A percentile compares a stretch with the other conserved stretches of the same genome.
phyloP scores from a whole-genome alignment of 306 rosid species.

The Inga laurina region DNA sequence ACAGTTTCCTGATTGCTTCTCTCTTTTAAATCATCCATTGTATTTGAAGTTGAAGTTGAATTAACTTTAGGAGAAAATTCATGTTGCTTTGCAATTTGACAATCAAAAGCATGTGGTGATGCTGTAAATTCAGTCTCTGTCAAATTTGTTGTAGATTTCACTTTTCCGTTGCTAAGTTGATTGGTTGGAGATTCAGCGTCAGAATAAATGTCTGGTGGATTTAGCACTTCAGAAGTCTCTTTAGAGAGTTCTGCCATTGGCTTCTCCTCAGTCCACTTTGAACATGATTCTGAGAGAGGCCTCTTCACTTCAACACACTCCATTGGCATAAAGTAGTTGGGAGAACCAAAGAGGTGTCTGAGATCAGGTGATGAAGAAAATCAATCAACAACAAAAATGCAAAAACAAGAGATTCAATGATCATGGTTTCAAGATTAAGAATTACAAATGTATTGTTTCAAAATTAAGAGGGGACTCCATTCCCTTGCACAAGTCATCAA shows the following conservation, averaged over 20 bases:
- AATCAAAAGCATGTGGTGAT: slow-evolving; percentile 36
- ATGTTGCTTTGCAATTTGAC: slow-evolving; percentile 37
- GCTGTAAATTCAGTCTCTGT: slow-evolving; percentile 15
- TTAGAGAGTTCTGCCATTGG: slow-evolving; percentile 24
- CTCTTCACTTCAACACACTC: slow-evolving; percentile 49
- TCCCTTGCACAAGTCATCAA: background rate
- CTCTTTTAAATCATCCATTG: slow-evolving; percentile 18
- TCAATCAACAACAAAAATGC: background rate
- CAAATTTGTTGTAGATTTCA: slow-evolving; percentile 36
- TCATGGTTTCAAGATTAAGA: background rate
- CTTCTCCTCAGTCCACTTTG: slow-evolving; percentile 24
- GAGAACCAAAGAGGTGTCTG: slow-evolving; percentile 35
- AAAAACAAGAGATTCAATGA: slow-evolving; percentile 13
- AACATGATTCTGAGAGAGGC: slow-evolving; percentile 35
- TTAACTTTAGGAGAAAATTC: slow-evolving; percentile 35
- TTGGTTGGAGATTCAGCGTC: slow-evolving; percentile 29
- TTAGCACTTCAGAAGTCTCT: slow-evolving; percentile 2
- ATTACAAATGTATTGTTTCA: background rate
- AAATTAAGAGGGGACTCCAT: background rate
- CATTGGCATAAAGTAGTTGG: slow-evolving; percentile 44
- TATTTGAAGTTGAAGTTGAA: slow-evolving; percentile 40
- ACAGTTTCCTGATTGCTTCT: slow-evolving; percentile 23
- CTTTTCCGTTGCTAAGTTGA: slow-evolving; percentile 32
- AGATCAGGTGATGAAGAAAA: slow-evolving; percentile 26
- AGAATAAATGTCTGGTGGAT: slow-evolving; percentile 8